A percentile compares a stretch with the other conserved stretches of the same genome.
Evolutionary conservation across 176 grass and related monocot genomes (phyloP).

Genomic region (Cenchrus purpureus): DNA sequence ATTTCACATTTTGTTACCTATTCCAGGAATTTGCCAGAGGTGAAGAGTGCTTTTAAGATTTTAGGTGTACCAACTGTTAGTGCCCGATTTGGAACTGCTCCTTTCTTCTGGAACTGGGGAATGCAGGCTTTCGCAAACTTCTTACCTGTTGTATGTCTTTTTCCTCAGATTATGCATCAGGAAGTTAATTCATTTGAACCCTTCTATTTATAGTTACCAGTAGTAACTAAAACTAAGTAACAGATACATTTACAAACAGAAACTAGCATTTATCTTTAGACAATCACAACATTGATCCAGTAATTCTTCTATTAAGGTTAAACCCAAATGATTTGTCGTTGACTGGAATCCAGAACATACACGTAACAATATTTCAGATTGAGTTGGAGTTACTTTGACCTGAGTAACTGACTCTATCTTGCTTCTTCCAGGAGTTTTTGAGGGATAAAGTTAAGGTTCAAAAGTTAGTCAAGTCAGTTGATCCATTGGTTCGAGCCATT

Average conservation of each 20-base stretch:
- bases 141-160: conserved; percentile 71
- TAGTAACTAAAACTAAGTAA: not conserved
- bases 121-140: conserved; percentile 88
- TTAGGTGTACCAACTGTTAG: conserved; percentile 91
- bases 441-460: conserved; percentile 67
- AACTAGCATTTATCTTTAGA: not conserved
- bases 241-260: not conserved
- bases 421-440: conserved; percentile 64
- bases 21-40: conserved; percentile 95
- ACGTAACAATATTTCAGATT: too few species aligned
- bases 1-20: conserved; percentile 27
- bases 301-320: not conserved
- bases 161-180: conserved; percentile 17
- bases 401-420: not conserved
- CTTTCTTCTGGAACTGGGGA: conserved; percentile 99
- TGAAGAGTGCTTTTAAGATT: conserved; percentile 79
- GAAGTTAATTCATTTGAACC: not conserved
- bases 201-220: not conserved
- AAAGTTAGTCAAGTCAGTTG: conserved; percentile 62
- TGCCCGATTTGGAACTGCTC: conserved; percentile 20
- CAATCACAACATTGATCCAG: not conserved
- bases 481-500: conserved; percentile 75
- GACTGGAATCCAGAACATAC: conserved; percentile 12
- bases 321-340: conserved; percentile 1
- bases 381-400: conserved; percentile 13